These are phyloP conservation scores for Orychophragmus violaceus DNA, from an alignment of 345 rosid species.

Conservation along the genomic window DNA sequence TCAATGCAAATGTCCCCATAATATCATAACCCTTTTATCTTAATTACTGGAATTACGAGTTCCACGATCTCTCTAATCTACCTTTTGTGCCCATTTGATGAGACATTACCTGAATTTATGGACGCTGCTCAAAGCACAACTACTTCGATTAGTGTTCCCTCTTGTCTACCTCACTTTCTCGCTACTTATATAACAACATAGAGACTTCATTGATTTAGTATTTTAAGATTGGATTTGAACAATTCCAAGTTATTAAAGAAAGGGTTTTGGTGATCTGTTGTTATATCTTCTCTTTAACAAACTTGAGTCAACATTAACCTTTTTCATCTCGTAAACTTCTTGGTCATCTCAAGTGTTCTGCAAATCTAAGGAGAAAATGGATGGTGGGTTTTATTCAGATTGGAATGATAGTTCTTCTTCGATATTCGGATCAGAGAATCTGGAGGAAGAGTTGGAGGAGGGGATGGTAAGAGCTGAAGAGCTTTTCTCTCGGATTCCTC, in stretches of 20 bases:
- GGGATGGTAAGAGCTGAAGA: neutral
- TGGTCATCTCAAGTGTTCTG: neutral
- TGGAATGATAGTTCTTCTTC: slow-evolving; percentile 33
- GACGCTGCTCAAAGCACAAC: slow-evolving; percentile 2
- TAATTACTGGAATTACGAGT: neutral
- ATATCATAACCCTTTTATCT: neutral
- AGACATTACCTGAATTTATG: slow-evolving; percentile 21
- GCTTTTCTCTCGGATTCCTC: slow-evolving; percentile 28
- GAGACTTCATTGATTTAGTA: neutral
- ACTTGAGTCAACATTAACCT: slow-evolving; percentile 2
- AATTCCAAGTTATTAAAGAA: slow-evolving; percentile 9
- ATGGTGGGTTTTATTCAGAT: slow-evolving; percentile 35
- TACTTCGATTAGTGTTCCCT: slow-evolving; percentile 11
- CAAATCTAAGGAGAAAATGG: slow-evolving; percentile 34
- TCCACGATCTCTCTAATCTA: slow-evolving; percentile 7
- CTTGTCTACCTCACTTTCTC: slow-evolving; percentile 1
- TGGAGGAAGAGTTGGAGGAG: slow-evolving; percentile 45
- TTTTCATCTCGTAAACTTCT: neutral
- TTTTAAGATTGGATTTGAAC: slow-evolving; percentile 14
- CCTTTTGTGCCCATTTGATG: slow-evolving; percentile 15
- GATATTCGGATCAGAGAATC: slow-evolving; percentile 32
- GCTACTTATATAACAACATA: slow-evolving; percentile 16
- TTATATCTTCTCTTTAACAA: neutral
- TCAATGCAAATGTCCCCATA: slow-evolving; percentile 24
- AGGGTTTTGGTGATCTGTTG: neutral